A percentile compares a stretch with the other conserved stretches of the same genome.
These are phyloP conservation scores for Ceratocystis alfenasii DNA, from an alignment of 2,329 filamentous ascomycete species.

Conservation along the genomic window DNA sequence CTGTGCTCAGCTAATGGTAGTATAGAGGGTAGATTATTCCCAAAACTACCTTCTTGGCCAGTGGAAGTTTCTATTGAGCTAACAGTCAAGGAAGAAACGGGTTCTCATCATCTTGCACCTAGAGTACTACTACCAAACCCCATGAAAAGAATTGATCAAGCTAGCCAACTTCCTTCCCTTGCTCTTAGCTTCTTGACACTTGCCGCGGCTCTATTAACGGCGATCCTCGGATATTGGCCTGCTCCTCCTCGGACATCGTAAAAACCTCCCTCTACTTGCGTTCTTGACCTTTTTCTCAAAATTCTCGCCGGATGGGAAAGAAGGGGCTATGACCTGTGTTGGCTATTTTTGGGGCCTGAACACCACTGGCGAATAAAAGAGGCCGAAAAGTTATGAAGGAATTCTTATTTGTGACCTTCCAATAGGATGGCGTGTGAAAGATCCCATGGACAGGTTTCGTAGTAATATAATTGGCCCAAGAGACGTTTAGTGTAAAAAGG, in stretches of 20 bases:
- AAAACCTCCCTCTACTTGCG: background rate
- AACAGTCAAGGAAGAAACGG: too few relatives aligned
- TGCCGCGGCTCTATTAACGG: background rate
- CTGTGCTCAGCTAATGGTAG: too few relatives aligned
- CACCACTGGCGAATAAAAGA: constrained; percentile 3
- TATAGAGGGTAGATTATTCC: too few relatives aligned
- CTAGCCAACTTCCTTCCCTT: background rate
- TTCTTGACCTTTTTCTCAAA: background rate
- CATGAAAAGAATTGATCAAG: background rate
- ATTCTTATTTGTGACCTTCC: background rate
- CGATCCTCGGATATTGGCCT: constrained; percentile 16
- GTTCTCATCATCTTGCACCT: background rate
- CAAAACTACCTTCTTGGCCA: too few relatives aligned
- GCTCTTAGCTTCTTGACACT: background rate
- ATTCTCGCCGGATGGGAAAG: background rate
- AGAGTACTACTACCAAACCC: background rate
- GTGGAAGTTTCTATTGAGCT: too few relatives aligned
- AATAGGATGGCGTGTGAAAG: background rate
- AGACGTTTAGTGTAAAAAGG: background rate
- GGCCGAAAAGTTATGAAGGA: background rate
- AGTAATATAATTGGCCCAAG: background rate
- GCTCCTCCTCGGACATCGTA: constrained; percentile 5
- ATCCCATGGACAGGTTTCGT: background rate
- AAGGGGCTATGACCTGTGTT: background rate
- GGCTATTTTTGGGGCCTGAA: background rate